phyloP scores from a whole-genome alignment of 495 filamentous ascomycete genomes.

The Aspergillus avenaceus region DNA sequence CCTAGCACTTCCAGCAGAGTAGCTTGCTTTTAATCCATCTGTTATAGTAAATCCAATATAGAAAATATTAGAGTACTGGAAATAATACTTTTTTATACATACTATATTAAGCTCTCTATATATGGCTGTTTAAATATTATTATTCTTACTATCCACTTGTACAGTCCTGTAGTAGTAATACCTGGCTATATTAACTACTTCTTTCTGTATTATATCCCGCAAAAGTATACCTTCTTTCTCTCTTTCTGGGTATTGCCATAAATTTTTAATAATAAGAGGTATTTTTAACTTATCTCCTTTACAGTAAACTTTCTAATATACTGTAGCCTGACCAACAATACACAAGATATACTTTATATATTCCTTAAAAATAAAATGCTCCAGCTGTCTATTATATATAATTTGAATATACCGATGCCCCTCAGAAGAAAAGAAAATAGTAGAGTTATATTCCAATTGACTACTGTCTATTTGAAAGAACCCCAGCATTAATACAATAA shows the following conservation, averaged over 20 bases:
- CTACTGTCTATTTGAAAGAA: not conserved
- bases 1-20: not conserved
- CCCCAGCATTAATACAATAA: not conserved
- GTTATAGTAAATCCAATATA: not conserved
- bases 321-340: slow-evolving; percentile 42
- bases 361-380: slow-evolving; percentile 39
- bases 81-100: slow-evolving; percentile 2
- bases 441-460: slow-evolving; percentile 19
- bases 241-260: slow-evolving; percentile 43
- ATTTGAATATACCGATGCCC: slow-evolving; percentile 33
- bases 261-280: slow-evolving; percentile 46
- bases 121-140: slow-evolving; percentile 26
- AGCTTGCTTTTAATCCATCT: not conserved
- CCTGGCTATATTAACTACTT: slow-evolving; percentile 25
- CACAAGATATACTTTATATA: slow-evolving; percentile 29
- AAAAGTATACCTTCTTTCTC: slow-evolving; percentile 37
- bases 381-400: slow-evolving; percentile 22
- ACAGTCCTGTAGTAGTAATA: slow-evolving; percentile 34
- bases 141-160: slow-evolving; percentile 14
- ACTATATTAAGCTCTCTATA: slow-evolving; percentile 22
- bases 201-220: slow-evolving; percentile 21
- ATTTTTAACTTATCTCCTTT: slow-evolving; percentile 27
- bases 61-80: not conserved
- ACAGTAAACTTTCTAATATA: slow-evolving; percentile 40
- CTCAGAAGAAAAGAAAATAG: slow-evolving; percentile 29